phyloP scores from a whole-genome alignment of 176 grass and related monocot species.

The Dendrocalamus sinicus region DNA sequence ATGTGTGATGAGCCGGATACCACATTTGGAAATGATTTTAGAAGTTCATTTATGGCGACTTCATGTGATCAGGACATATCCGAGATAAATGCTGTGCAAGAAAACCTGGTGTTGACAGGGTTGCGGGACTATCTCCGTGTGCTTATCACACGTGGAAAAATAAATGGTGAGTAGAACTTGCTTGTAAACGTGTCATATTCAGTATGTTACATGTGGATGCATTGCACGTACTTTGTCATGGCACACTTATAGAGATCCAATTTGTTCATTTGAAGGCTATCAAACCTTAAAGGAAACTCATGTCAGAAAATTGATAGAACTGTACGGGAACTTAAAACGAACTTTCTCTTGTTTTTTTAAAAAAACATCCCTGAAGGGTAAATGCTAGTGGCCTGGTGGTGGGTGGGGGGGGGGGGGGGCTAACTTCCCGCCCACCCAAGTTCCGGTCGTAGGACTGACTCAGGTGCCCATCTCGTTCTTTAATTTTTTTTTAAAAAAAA shows the following conservation, averaged over 20 bases:
- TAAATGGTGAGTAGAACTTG: constrained; percentile 55
- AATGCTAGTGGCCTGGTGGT: not conserved
- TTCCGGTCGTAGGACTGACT: not conserved
- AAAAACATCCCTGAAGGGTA: not conserved
- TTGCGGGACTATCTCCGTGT: constrained; percentile 59
- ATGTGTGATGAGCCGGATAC: constrained; percentile 72
- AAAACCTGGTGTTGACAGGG: constrained; percentile 56
- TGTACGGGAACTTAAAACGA: not conserved
- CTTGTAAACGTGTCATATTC: not conserved
- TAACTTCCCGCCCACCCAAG: not conserved
- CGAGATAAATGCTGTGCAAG: constrained; percentile 61
- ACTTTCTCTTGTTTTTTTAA: too few species aligned
- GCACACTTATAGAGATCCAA: not conserved
- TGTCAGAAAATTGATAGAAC: not conserved
- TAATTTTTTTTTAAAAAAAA: not conserved
- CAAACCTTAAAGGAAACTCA: not conserved
- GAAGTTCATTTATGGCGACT: constrained; percentile 37
- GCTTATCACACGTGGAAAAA: constrained; percentile 56
- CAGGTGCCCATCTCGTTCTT: not conserved
- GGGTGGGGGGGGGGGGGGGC: too few species aligned
- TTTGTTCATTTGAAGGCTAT: not conserved
- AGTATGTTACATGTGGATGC: constrained; percentile 24
- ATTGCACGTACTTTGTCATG: not conserved
- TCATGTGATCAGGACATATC: constrained; percentile 46
- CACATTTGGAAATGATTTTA: constrained; percentile 52